Conservation (phyloP, 441 rosid genomes). For the Cnidoscolus chayamansa region DNA sequence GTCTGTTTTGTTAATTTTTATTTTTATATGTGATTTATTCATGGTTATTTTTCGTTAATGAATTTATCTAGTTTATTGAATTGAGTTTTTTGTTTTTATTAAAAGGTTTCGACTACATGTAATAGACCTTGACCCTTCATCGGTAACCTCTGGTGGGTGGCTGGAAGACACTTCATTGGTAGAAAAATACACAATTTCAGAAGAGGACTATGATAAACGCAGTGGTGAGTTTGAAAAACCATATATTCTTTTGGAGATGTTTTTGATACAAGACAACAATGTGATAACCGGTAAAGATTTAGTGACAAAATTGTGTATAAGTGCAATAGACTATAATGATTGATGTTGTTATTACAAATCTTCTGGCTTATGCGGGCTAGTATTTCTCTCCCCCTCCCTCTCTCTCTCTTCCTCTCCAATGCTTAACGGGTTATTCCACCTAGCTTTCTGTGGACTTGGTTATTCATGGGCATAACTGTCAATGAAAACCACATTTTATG, state of each 20-base stretch:
- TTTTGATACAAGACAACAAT: neutral
- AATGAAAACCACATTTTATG: slow-evolving; percentile 2
- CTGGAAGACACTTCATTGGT: slow-evolving; percentile 89
- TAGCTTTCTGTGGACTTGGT: neutral
- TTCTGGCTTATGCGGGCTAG: neutral
- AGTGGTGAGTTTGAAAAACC: slow-evolving; percentile 39
- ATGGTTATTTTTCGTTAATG: neutral
- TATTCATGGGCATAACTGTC: neutral
- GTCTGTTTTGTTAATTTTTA: neutral
- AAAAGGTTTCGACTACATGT: slow-evolving; percentile 71
- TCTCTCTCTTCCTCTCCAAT: no score
- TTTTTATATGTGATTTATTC: neutral
- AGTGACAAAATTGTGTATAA: neutral
- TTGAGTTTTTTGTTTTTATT: slow-evolving; percentile 1
- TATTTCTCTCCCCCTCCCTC: neutral
- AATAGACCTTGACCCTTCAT: slow-evolving; percentile 83
- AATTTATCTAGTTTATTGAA: neutral
- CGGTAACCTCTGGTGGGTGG: slow-evolving; percentile 94
- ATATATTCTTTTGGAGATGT: neutral
- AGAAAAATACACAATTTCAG: slow-evolving; percentile 81
- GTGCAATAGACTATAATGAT: neutral
- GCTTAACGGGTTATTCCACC: neutral
- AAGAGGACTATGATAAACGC: slow-evolving; percentile 77
- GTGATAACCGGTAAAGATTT: neutral
- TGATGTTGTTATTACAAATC: neutral